Conservation (phyloP, 78 protist species). For the Emiliania huxleyi region DNA sequence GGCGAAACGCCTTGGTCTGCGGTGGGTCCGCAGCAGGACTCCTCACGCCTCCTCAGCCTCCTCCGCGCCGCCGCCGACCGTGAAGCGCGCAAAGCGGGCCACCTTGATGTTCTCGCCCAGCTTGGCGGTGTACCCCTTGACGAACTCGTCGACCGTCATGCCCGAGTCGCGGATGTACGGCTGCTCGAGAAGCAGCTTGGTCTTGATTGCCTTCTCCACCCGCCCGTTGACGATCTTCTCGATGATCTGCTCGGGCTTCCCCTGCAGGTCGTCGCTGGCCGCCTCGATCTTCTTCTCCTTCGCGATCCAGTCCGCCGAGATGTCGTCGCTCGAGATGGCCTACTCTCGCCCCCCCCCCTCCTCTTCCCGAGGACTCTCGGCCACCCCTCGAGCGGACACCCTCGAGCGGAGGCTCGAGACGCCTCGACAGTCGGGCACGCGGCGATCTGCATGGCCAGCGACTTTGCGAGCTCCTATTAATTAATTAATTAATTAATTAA, state of each 20-base stretch:
- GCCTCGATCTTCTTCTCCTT: conserved; percentile 25
- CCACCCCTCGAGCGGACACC: too few relatives aligned
- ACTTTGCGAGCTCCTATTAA: conserved; percentile 40
- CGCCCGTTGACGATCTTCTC: conserved; percentile 37
- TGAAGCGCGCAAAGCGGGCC: not conserved
- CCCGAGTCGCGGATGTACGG: conserved; percentile 29
- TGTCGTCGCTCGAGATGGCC: not conserved
- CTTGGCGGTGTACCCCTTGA: not conserved
- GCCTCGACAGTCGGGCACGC: conserved; percentile 16
- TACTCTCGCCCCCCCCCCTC: too few relatives aligned
- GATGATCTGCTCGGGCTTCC: conserved; percentile 32
- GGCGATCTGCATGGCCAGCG: conserved; percentile 29
- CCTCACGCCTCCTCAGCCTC: not conserved
- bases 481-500: too few relatives aligned
- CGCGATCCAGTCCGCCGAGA: not conserved
- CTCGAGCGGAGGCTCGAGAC: too few relatives aligned
- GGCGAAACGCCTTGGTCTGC: too few relatives aligned
- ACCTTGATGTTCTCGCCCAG: conserved; percentile 44
- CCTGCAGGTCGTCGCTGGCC: conserved; percentile 19
- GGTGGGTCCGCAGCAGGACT: too few relatives aligned
- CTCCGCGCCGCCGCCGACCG: conserved; percentile 17
- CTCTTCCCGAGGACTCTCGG: too few relatives aligned
- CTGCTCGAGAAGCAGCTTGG: conserved; percentile 26
- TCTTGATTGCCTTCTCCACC: conserved; percentile 15
- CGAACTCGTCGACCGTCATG: not conserved